Conservation (phyloP, 1,284 basidiomycete genomes). For the Flammula alnicola region DNA sequence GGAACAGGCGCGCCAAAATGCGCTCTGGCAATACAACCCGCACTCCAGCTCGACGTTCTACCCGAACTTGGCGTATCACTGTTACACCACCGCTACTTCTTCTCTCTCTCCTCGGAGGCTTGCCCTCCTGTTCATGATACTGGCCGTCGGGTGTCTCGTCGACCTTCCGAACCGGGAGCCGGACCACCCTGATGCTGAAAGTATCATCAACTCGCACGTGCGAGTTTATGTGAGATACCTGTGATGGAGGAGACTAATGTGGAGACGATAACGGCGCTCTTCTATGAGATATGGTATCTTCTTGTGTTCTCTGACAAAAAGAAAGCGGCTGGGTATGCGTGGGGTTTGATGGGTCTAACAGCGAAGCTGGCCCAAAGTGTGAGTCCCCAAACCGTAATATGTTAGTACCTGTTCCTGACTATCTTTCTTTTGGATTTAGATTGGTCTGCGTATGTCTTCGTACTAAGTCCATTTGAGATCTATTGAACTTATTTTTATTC, state of each 20-base stretch:
- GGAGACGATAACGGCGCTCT: slow-evolving; percentile 58
- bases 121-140: slow-evolving; percentile 48
- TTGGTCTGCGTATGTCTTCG: slow-evolving; percentile 64
- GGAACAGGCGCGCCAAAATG: slow-evolving; percentile 51
- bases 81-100: slow-evolving; percentile 44
- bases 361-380: slow-evolving; percentile 69
- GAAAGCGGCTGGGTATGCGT: slow-evolving; percentile 51
- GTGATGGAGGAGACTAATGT: slow-evolving; percentile 64
- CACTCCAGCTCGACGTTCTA: slow-evolving; percentile 60
- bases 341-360: slow-evolving; percentile 67
- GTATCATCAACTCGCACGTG: slow-evolving; percentile 61
- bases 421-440: slow-evolving; percentile 38
- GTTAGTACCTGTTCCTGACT: not conserved
- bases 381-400: slow-evolving; percentile 34
- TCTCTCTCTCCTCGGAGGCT: slow-evolving; percentile 55
- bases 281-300: slow-evolving; percentile 52
- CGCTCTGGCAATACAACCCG: slow-evolving; percentile 61
- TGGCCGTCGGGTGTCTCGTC: slow-evolving; percentile 52
- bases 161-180: slow-evolving; percentile 47
- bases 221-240: slow-evolving; percentile 57
- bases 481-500: slow-evolving; percentile 2
- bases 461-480: too few relatives aligned
- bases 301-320: slow-evolving; percentile 53
- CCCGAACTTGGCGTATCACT: slow-evolving; percentile 54
- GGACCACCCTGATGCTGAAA: slow-evolving; percentile 55